Conservation (phyloP, 1,139 yeast genomes). For the Williopsis jadinii region DNA sequence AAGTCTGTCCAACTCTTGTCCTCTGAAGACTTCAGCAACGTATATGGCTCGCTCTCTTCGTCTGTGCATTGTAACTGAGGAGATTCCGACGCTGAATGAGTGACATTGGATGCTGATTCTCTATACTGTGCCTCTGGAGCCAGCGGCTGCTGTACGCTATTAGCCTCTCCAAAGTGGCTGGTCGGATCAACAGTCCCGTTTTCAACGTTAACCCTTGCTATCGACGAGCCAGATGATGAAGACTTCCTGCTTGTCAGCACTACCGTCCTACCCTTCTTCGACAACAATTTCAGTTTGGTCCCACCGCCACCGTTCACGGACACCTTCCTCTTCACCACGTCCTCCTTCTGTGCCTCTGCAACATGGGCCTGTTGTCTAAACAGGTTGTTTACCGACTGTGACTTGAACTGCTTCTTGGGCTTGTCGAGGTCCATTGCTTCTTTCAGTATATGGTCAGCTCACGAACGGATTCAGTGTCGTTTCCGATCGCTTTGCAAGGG, state of each 20-base stretch:
- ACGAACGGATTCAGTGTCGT: too few relatives aligned
- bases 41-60: too few relatives aligned
- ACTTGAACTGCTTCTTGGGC: slow-evolving; percentile 22
- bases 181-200: too few relatives aligned
- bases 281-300: slow-evolving; percentile 17
- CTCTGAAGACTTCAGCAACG: not conserved
- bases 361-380: slow-evolving; percentile 16
- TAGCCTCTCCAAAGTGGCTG: too few relatives aligned
- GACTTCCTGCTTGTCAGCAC: slow-evolving; percentile 4
- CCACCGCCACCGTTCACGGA: slow-evolving; percentile 7
- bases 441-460: too few relatives aligned
- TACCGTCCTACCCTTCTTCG: slow-evolving; percentile 9
- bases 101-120: too few relatives aligned
- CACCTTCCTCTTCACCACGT: slow-evolving; percentile 9
- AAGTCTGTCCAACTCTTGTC: slow-evolving; percentile 5
- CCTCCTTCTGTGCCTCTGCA: slow-evolving; percentile 1
- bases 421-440: slow-evolving; percentile 1
- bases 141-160: too few relatives aligned
- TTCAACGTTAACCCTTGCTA: too few relatives aligned
- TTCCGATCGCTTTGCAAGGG: too few relatives aligned
- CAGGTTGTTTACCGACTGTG: slow-evolving; percentile 21
- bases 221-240: slow-evolving; percentile 1
- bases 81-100: too few relatives aligned
- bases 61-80: too few relatives aligned
- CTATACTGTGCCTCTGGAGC: too few relatives aligned